Base-by-base conservation (phyloP, 805 yeast genomes). In the Kuraishia floccosa region DNA sequence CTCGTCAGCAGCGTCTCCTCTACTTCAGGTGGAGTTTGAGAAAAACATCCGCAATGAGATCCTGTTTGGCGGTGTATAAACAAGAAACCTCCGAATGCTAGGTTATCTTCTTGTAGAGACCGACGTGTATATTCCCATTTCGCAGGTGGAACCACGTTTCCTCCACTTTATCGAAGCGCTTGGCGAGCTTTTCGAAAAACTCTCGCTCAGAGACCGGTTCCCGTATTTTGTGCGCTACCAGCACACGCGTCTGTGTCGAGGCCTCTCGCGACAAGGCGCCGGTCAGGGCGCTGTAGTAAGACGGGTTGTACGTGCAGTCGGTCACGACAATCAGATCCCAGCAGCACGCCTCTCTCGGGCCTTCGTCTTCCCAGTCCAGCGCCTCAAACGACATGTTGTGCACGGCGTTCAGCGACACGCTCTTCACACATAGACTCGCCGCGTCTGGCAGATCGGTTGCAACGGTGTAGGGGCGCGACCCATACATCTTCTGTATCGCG, bases 261-360 rank as follows among this genome's bases (percentile, higher is more conserved):
- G 36, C 20, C 17, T 38, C 39, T 16, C 33, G 24, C 13, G 27
- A 30, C 15, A 62, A 35, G 3, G 53, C 58, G 4, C 38, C 42
- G 12, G 59, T 37, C 27, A 62, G 35, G 1, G 50, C 41, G 24
- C 53, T 58, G 34, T 57, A 61, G 38, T 58, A 57, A 17, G 50
- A 40, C 2, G 63, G 56, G 34, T 62, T 62, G 34, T 62, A 62
- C 0, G 65, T 60, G 30, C 68, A 62, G 36, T 62, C 68, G 3
- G 66, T 56, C 2, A 47, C 46, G 2, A 63, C 36, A 7, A 62
- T 52, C 13, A 62, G 25, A 35, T 68, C 46, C 57, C 69, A 33
- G 34, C 36, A 15, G 27, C 52, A 31, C 39, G 47, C 24, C 5
- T 46, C 17, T 17, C 23, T 32, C 20, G 33, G 33, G 6, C 30